Base-by-base conservation (phyloP, 2,329 filamentous ascomycete genomes). In the Pseudofabraea citricarpa region DNA sequence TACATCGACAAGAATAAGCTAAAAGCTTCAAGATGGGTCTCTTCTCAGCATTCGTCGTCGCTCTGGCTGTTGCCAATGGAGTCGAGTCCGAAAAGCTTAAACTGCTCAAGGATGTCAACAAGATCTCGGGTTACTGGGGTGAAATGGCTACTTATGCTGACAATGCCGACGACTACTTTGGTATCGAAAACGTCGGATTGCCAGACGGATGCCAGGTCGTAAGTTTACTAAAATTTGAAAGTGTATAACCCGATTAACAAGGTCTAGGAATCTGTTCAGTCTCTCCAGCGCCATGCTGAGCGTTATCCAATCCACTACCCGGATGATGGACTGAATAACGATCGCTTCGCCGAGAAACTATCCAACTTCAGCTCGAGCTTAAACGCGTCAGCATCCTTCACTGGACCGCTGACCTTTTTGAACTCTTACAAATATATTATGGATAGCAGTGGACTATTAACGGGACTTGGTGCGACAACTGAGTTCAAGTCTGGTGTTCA, bases 131-230 rank as follows among this genome's bases (percentile, higher is more conserved):
- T 23, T 56, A 57, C 48, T 74, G 70, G 70, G 71, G 71, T 50
- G 66, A 74, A 51, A 58, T 75, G 26, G 65, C 67, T 10, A 61
- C 68, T 2, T 75, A 75, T 50, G 51, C 47, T 7, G 71, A 74
- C 54, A 74, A 74, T 43, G 50, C 60, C 3, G 68, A 67, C 15
- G 48, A 63, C 40, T 55, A 60, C 40, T 76, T 75, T 49, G 74
- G 73, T 23, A 68, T 78, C 12, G 47, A 64, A 4, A 61, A 70
- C 42, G 63, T 70, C 22, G 71, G 70, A 4, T 56, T 73, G 6
- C 75, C 76, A 1, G 60, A 68, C 36, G 73, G 72, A n/a, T 79
- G 76, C 58, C 73, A 77, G 55, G 60, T 79, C 43, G 70, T 53
- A 44, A 44, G 45, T 33, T 48, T 19, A 32, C 23, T 10, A 29